Conservation (phyloP, 2,329 filamentous ascomycete species). For the Diaporthe sp. region DNA sequence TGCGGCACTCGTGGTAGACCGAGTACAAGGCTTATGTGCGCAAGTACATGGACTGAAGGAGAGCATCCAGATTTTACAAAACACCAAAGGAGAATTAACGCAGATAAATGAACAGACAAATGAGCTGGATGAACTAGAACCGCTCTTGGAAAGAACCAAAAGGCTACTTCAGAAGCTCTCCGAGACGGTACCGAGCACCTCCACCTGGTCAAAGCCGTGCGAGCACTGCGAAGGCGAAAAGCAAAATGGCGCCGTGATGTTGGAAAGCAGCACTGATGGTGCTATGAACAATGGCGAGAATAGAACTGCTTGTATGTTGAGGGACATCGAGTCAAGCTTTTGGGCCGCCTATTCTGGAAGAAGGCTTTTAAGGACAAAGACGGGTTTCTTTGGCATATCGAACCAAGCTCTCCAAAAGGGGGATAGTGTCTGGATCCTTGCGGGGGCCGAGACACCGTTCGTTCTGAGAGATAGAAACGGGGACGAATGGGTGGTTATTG, state of each 20-base stretch:
- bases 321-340: conserved; percentile 13
- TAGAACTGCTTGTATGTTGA: background rate
- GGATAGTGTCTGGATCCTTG: background rate
- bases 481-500: background rate
- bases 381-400: background rate
- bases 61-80: background rate
- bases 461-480: background rate
- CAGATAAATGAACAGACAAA: background rate
- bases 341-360: conserved; percentile 16
- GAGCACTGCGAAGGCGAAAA: background rate
- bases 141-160: background rate
- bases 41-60: background rate
- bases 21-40: background rate
- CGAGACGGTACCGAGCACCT: background rate
- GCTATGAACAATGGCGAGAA: background rate
- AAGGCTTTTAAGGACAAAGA: background rate
- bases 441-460: conserved; percentile 2
- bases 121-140: background rate
- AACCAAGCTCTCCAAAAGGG: background rate
- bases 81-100: background rate
- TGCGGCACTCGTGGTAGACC: background rate
- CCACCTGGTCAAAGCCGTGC: background rate
- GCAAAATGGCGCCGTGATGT: background rate
- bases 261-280: background rate
- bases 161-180: background rate